Conservation (phyloP, 2,329 filamentous ascomycete species). For the Penicillium sp. region DNA sequence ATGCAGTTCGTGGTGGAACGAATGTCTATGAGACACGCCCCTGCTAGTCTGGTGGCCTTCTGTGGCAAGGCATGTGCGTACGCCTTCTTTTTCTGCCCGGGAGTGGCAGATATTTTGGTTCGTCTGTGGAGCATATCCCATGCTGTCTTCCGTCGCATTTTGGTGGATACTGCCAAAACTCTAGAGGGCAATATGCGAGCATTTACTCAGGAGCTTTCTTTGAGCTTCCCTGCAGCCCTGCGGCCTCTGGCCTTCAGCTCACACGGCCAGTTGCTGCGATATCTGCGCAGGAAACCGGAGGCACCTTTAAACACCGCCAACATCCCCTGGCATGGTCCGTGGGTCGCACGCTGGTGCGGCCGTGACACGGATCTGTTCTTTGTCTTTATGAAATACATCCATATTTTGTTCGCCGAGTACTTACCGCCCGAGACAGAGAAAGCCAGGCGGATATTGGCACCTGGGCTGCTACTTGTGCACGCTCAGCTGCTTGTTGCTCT, state of each 20-base stretch:
- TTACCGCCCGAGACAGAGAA: conserved; percentile 54
- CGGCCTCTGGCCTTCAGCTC: conserved; percentile 60
- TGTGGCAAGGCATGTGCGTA: conserved; percentile 88
- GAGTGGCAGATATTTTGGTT: conserved; percentile 75
- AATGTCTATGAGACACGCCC: conserved; percentile 72
- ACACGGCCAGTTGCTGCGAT: conserved; percentile 55
- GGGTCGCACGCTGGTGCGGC: conserved; percentile 81
- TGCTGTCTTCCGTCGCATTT: conserved; percentile 64
- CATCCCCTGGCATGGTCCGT: conserved; percentile 80
- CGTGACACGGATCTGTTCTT: conserved; percentile 86
- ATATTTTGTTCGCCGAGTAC: conserved; percentile 71
- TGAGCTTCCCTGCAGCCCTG: conserved; percentile 65
- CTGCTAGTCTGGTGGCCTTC: conserved; percentile 71
- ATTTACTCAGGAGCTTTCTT: conserved; percentile 59
- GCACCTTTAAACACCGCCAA: conserved; percentile 64
- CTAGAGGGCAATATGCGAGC: conserved; percentile 48
- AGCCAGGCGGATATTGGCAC: conserved; percentile 60
- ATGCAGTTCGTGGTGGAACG: conserved; percentile 85
- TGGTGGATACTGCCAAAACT: conserved; percentile 64
- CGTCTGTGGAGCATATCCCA: conserved; percentile 72
- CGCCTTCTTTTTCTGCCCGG: conserved; percentile 87
- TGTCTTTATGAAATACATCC: conserved; percentile 84
- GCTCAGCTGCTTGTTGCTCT: conserved; percentile 74
- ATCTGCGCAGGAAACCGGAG: conserved; percentile 61
- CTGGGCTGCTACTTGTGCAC: conserved; percentile 74